Conservation (phyloP, 2,329 filamentous ascomycete genomes). For the Pseudonectria foliicola region DNA sequence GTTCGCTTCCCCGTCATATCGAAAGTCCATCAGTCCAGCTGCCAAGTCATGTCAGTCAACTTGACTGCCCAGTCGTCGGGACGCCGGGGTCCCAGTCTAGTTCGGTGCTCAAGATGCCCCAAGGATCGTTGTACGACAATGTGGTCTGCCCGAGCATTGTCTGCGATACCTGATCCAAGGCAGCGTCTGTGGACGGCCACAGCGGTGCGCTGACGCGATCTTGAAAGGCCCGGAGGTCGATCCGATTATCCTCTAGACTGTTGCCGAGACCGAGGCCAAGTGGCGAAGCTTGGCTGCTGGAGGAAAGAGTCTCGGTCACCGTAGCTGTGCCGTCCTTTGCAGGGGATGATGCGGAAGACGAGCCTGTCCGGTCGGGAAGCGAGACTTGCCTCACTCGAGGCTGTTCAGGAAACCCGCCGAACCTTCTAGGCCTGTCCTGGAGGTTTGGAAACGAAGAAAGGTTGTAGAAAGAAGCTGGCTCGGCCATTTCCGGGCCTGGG, state of each 20-base stretch:
- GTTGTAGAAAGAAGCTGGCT: too few species aligned
- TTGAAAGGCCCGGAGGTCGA: conserved; percentile 28
- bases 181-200: conserved; percentile 24
- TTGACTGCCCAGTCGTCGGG: conserved; percentile 1
- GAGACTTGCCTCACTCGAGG: conserved; percentile 1
- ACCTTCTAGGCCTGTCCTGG: too few species aligned
- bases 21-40: conserved; percentile 2
- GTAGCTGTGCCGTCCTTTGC: conserved; percentile 14
- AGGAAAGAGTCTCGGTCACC: conserved; percentile 15
- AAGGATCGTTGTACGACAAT: conserved; percentile 20
- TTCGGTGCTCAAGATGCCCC: conserved; percentile 24
- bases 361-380: conserved; percentile 27
- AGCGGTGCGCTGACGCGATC: conserved; percentile 23
- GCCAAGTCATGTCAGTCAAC: neutral
- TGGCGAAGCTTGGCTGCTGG: conserved; percentile 25
- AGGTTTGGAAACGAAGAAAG: too few species aligned
- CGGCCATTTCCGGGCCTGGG: conserved; percentile 13
- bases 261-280: conserved; percentile 26
- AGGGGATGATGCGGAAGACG: conserved; percentile 27
- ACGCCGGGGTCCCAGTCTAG: conserved; percentile 16
- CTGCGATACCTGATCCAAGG: conserved; percentile 24
- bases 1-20: neutral
- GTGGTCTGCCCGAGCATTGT: conserved; percentile 15
- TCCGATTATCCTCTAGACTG: conserved; percentile 28
- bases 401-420: too few species aligned